These are phyloP conservation scores for Cordyceps farinosa DNA, from an alignment of 2,329 filamentous ascomycete species.

Conservation along the genomic window DNA sequence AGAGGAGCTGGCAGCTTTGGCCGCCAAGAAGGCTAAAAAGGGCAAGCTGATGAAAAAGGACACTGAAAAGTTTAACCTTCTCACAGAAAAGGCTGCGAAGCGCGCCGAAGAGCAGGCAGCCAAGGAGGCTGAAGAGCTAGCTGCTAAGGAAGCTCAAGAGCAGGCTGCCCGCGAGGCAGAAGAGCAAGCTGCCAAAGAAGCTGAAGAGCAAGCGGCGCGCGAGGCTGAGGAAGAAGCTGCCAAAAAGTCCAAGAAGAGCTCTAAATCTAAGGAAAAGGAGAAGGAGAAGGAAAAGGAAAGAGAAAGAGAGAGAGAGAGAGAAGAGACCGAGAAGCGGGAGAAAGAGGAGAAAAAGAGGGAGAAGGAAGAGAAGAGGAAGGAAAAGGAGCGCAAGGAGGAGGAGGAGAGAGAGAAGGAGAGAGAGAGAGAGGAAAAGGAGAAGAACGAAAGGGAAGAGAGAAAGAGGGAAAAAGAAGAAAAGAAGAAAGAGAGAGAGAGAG, in stretches of 20 bases:
- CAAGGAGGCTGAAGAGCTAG: slow-evolving; percentile 26
- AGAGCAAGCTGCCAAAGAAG: slow-evolving; percentile 26
- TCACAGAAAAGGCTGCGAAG: slow-evolving; percentile 22
- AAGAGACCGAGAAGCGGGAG: slow-evolving; percentile 21
- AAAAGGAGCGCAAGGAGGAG: slow-evolving; percentile 5
- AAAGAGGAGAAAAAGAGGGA: slow-evolving; percentile 23
- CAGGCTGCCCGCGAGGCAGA: slow-evolving; percentile 27
- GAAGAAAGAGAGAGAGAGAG: slow-evolving; percentile 26
- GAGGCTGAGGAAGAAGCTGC: slow-evolving; percentile 32
- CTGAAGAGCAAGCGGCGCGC: slow-evolving; percentile 28
- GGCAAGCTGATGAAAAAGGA: slow-evolving; percentile 35
- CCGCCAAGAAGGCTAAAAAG: slow-evolving; percentile 49
- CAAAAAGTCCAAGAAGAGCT: slow-evolving; percentile 31
- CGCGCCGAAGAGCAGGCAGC: slow-evolving; percentile 24
- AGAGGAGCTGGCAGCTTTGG: slow-evolving; percentile 38
- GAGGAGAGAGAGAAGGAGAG: slow-evolving; percentile 21
- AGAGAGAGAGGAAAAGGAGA: slow-evolving; percentile 20
- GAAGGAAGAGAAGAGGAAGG: slow-evolving; percentile 14
- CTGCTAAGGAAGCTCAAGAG: slow-evolving; percentile 25
- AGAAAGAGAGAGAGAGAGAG: slow-evolving; percentile 23
- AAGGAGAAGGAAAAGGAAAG: slow-evolving; percentile 26
- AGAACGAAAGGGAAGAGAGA: slow-evolving; percentile 23
- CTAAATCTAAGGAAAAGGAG: slow-evolving; percentile 39
- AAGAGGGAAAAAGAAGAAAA: slow-evolving; percentile 24
- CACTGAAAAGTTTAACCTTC: slow-evolving; percentile 28